A percentile compares a stretch with the other conserved stretches of the same genome.
These are phyloP conservation scores for Nothophoma quercina DNA, from an alignment of 2,329 filamentous ascomycete genomes.

Conservation along the genomic window DNA sequence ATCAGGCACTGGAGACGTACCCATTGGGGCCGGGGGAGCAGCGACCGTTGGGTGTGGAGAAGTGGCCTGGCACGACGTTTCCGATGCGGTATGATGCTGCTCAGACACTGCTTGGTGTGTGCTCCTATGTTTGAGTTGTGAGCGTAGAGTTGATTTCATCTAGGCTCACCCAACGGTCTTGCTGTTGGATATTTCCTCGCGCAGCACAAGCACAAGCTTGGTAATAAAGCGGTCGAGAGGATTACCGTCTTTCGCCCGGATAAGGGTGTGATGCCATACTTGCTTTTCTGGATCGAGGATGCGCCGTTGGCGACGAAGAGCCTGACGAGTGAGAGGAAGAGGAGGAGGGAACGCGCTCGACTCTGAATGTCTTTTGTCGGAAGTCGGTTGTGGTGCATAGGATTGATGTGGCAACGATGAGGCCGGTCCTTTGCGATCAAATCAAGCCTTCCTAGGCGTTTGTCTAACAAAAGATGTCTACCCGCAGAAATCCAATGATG, in stretches of 20 bases:
- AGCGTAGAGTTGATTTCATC: background rate
- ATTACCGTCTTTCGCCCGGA: slow-evolving; percentile 20
- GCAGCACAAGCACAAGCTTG: slow-evolving; percentile 20
- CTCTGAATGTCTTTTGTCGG: background rate
- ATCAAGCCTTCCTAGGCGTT: too few species aligned
- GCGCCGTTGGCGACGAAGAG: background rate
- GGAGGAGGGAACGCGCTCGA: background rate
- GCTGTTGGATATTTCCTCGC: slow-evolving; percentile 21
- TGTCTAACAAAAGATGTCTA: too few species aligned
- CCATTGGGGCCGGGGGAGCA: slow-evolving; percentile 7
- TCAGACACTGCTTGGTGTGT: slow-evolving; percentile 15
- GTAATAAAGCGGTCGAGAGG: slow-evolving; percentile 18
- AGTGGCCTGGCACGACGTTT: slow-evolving; percentile 16
- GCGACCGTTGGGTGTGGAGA: slow-evolving; percentile 7
- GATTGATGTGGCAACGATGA: too few species aligned
- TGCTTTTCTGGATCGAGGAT: slow-evolving; percentile 22
- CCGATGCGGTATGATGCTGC: slow-evolving; percentile 12
- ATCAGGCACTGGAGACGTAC: slow-evolving; percentile 14
- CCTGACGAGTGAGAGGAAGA: background rate
- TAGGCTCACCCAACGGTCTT: slow-evolving; percentile 19
- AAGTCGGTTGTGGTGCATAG: too few species aligned
- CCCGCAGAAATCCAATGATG: too few species aligned
- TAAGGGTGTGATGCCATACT: slow-evolving; percentile 11
- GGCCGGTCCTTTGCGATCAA: too few species aligned
- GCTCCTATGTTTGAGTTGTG: too few species aligned